Conservation (phyloP, 176 grass and related monocot species). For the Eragrostis curvula region DNA sequence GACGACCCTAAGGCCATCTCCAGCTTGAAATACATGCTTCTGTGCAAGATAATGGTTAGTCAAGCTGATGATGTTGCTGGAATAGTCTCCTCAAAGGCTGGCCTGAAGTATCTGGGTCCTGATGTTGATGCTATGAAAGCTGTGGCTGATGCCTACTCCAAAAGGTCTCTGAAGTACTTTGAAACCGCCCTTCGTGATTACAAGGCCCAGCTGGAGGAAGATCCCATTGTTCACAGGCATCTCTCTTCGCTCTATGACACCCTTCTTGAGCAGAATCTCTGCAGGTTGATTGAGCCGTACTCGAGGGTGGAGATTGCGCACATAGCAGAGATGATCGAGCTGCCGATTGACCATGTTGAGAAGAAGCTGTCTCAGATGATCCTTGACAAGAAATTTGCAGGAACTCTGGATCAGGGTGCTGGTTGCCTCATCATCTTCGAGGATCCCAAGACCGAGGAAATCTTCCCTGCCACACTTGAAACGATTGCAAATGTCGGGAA, state of each 20-base stretch:
- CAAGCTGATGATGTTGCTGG: constrained; percentile 71
- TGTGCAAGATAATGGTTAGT: constrained; percentile 87
- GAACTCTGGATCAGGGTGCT: constrained; percentile 75
- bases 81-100: constrained; percentile 73
- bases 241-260: constrained; percentile 82
- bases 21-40: constrained; percentile 75
- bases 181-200: constrained; percentile 72
- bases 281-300: constrained; percentile 80
- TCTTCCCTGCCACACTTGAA: constrained; percentile 80
- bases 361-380: constrained; percentile 88
- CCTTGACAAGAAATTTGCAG: constrained; percentile 82
- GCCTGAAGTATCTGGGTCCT: constrained; percentile 66
- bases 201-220: constrained; percentile 70
- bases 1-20: constrained; percentile 66
- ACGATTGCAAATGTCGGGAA: constrained; percentile 78
- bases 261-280: constrained; percentile 84
- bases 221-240: constrained; percentile 79
- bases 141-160: constrained; percentile 66
- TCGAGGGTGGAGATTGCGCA: constrained; percentile 74
- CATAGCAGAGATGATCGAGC: constrained; percentile 70
- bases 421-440: constrained; percentile 87
- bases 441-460: constrained; percentile 63
- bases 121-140: constrained; percentile 80
- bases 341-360: constrained; percentile 72
- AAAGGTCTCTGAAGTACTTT: constrained; percentile 78